Conservation (phyloP, 768 basidiomycete genomes). For the Phaeotremella fagi region DNA sequence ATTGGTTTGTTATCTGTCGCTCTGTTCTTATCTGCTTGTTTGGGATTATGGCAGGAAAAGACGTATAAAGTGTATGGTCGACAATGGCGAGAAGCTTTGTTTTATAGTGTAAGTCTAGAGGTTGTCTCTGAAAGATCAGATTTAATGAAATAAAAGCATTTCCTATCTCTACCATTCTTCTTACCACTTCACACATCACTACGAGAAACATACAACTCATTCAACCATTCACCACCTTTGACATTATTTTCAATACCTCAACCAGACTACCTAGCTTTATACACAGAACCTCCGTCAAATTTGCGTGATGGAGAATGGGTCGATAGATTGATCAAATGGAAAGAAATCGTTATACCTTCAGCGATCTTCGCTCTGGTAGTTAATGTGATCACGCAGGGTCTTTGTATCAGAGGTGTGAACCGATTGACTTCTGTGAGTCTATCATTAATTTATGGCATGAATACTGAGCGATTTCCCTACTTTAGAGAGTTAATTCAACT, state of each 20-base stretch:
- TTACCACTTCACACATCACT: conserved; percentile 58
- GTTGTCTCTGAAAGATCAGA: neutral
- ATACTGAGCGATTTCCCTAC: neutral
- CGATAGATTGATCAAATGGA: neutral
- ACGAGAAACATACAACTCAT: conserved; percentile 58
- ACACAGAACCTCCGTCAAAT: neutral
- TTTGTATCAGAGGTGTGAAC: conserved; percentile 82
- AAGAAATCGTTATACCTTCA: conserved; percentile 35
- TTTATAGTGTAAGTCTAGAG: conserved; percentile 63
- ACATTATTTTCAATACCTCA: conserved; percentile 28
- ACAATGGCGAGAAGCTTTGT: conserved; percentile 74
- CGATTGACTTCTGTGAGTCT: conserved; percentile 67
- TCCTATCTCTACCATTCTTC: conserved; percentile 72
- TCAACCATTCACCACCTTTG: conserved; percentile 52
- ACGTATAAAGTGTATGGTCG: conserved; percentile 71
- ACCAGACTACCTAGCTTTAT: conserved; percentile 3
- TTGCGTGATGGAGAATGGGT: neutral
- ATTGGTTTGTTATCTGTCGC: conserved; percentile 64
- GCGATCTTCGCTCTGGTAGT: conserved; percentile 59
- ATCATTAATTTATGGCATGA: neutral
- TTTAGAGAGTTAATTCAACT: conserved; percentile 67
- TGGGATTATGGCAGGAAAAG: conserved; percentile 70
- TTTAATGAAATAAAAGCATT: conserved; percentile 55
- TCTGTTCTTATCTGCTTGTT: conserved; percentile 61
- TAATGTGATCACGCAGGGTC: conserved; percentile 68